Base-by-base conservation (phyloP, 306 rosid species). In the Lupinus albus region DNA sequence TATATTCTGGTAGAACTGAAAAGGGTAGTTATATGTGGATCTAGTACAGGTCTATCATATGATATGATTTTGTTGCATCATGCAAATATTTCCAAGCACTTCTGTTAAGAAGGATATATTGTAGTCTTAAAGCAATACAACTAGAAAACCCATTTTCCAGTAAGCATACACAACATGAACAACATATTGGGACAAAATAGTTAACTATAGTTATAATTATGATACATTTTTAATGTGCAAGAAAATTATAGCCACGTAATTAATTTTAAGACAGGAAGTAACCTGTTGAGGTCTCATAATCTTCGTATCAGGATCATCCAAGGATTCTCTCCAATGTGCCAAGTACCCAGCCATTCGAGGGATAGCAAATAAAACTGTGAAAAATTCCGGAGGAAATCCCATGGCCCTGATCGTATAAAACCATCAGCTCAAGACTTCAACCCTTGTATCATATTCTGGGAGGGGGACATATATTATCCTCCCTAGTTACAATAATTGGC, bases 281-380 rank as follows among this genome's bases (percentile, higher is more conserved):
- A 89, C 98, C 98, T 89, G 91, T 67, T 87, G 95, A n/a, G 95
- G 96, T 72, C 98, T 85, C 85, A 92, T 87, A 41, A 92, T 92
- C 86, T 87, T 92, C 6, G 92, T 92, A 73, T 92, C 96, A 9
- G 96, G 91, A 72, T 89, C 98, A 76, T 89, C 95, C 35, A 92
- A 74, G 51, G 98, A 92, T 79, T 92, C 96, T 66, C 87, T 83
- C 98, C 96, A 92, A 80, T 92, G 98, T 7, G 98, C 84, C 72
- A 92, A 82, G 79, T 89, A 92, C 48, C 98, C 98, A 70, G 91
- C 96, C 96, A 92, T 92, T 67, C 96, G 83, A 59, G 98, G 98
- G 83, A 89, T 85, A 12, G 98, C 98, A 48, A 92, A 89, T 68
- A 89, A 73, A 61, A 89, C 96, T 0, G 98, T 83, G 87, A 92